Conservation (phyloP, 2,329 filamentous ascomycete genomes). For the Sporothrix globosa region DNA sequence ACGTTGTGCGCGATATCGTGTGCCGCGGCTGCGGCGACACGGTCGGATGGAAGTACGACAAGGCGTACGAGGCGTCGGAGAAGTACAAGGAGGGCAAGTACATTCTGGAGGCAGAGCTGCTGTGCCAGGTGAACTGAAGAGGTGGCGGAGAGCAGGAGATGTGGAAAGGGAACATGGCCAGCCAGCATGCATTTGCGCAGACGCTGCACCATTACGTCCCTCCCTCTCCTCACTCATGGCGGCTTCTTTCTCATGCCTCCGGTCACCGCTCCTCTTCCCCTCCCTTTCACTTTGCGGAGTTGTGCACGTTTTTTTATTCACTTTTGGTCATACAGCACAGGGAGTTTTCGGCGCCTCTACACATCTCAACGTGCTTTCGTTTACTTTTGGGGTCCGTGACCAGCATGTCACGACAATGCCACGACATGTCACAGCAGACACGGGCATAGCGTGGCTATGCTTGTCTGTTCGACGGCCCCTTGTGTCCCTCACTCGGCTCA, state of each 20-base stretch:
- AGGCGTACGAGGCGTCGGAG: conserved; percentile 86
- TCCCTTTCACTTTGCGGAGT: background rate
- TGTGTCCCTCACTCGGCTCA: background rate
- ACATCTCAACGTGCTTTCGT: background rate
- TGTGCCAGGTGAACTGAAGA: conserved; percentile 71
- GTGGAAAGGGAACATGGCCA: background rate
- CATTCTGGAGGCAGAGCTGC: conserved; percentile 88
- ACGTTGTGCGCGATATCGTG: conserved; percentile 89
- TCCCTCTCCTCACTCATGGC: background rate
- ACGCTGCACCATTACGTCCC: too few species aligned
- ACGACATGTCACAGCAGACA: background rate
- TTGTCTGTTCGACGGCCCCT: background rate
- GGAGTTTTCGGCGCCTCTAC: conserved; percentile 6
- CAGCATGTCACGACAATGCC: too few species aligned
- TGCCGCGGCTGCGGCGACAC: conserved; percentile 90
- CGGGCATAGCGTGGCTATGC: background rate
- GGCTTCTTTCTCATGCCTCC: background rate
- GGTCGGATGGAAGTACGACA: conserved; percentile 99
- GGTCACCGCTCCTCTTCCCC: background rate
- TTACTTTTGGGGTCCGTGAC: background rate
- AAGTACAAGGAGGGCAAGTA: conserved; percentile 99
- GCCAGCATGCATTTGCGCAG: background rate
- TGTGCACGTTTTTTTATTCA: background rate
- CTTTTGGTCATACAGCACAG: conserved; percentile 15
- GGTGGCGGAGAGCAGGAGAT: background rate